phyloP scores from a whole-genome alignment of 192 early-diverging fungal species.

The Martensiomyces pterosporus region DNA sequence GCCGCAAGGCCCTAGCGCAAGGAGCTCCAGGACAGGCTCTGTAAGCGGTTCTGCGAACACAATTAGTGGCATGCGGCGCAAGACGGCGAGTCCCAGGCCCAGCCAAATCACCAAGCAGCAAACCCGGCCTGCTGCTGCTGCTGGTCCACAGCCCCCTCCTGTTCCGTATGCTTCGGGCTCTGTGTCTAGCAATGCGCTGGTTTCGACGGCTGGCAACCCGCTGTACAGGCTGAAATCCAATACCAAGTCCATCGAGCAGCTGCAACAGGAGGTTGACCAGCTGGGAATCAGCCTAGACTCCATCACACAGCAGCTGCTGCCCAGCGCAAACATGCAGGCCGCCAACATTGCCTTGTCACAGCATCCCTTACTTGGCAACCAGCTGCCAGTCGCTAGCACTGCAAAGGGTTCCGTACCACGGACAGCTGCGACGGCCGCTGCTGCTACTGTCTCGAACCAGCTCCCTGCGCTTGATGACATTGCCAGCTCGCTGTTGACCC shows the following conservation, averaged over 20 bases:
- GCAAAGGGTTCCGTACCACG: not conserved
- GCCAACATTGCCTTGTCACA: too few relatives aligned
- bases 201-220: slow-evolving; percentile 5
- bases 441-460: too few relatives aligned
- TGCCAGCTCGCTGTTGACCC: too few relatives aligned
- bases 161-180: not conserved
- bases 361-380: not conserved
- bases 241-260: slow-evolving; percentile 29
- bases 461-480: too few relatives aligned
- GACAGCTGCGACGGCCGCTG: not conserved
- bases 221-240: slow-evolving; percentile 8
- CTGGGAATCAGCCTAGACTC: slow-evolving; percentile 19
- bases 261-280: slow-evolving; percentile 23
- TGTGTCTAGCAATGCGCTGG: slow-evolving; percentile 5
- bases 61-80: too few relatives aligned
- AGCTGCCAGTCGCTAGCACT: not conserved
- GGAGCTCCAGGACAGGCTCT: too few relatives aligned
- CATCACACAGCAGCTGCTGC: slow-evolving; percentile 15
- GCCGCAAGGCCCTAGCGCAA: too few relatives aligned
- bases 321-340: not conserved
- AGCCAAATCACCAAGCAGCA: slow-evolving; percentile 27
- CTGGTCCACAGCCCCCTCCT: not conserved
- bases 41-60: too few relatives aligned
- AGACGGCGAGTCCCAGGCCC: slow-evolving; percentile 7
- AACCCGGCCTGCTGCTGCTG: slow-evolving; percentile 6